Evolutionary conservation across 164 flowering plant species (phyloP), one percentile per base, ranked within the genome.

Genomic region (Vitis riparia): DNA sequence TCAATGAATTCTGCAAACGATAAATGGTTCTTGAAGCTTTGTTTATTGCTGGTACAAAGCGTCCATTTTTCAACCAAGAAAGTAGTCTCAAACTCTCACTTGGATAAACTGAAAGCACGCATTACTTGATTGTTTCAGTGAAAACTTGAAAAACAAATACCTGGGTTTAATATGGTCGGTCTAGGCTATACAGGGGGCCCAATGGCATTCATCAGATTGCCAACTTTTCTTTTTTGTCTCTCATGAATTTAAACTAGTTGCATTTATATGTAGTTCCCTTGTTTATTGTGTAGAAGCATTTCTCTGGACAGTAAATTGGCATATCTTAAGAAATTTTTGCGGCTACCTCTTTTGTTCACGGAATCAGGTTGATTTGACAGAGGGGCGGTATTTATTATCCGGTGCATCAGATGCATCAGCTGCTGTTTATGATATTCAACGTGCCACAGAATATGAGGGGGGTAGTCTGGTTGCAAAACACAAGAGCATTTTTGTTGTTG

Each of bases 361-460:
- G 78, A 72, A 78, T 82, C 91, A 94, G 97, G 91, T 92, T 83
- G 98, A 95, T 85, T 83, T 88, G 88, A 87, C 92, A 71, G 99
- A 95, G 83, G 93, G 93, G 16, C 71, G 98, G 47, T 95, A 93
- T 77, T 79, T 95, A 71, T 71, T 95, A 59, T 86, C 96, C 9
- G 94, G 86, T 62, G 93, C 97, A 48, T 86, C 99, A 4, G 99
- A 95, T 88, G 92, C 96, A 67, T 93, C 97, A 8, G 90, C 82
- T 75, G 96, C 96, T 57, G 87, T 90, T 29, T 93, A 78, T 72
- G 98, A 95, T 82, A 73, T 91, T 68, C 94, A 91, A 61, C 80
- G 84, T 59, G 80, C 93, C 32, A 82, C 93, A 14, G 80, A 81
- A 73, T 79, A 70, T 44, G 88, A 83, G 49, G 94, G 82, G 52